These are phyloP conservation scores for Collariella sp. DNA, from an alignment of 495 filamentous ascomycete species.

Conservation along the genomic window DNA sequence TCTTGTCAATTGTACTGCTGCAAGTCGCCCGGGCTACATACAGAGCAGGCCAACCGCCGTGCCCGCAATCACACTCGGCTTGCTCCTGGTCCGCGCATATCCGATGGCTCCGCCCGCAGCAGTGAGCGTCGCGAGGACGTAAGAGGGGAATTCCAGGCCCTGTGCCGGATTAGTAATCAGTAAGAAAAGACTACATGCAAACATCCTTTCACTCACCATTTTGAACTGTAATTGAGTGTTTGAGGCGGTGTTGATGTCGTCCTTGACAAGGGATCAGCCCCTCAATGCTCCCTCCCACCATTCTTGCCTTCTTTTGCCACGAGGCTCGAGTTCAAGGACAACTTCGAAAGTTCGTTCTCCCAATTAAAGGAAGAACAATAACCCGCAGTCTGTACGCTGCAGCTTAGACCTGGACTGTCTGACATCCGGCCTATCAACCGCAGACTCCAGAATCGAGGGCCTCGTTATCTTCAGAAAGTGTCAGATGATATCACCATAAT, in stretches of 20 bases:
- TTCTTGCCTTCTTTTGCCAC: too few relatives aligned
- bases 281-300: too few relatives aligned
- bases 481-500: too few relatives aligned
- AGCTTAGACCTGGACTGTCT: too few relatives aligned
- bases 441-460: too few relatives aligned
- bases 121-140: constrained; percentile 71
- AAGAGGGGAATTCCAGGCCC: constrained; percentile 44
- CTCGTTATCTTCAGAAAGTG: too few relatives aligned
- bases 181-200: background rate
- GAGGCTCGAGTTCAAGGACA: too few relatives aligned
- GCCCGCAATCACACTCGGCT: constrained; percentile 79
- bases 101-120: constrained; percentile 80
- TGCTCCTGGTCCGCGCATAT: constrained; percentile 68
- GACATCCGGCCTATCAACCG: too few relatives aligned
- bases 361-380: too few relatives aligned
- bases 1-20: background rate
- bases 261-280: background rate
- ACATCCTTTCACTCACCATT: constrained; percentile 7
- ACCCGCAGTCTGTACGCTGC: too few relatives aligned
- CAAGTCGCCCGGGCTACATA: constrained; percentile 20
- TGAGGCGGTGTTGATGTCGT: background rate
- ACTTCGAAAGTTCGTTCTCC: too few relatives aligned
- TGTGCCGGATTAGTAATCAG: constrained; percentile 1
- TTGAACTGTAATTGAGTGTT: background rate
- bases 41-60: constrained; percentile 62